Evolutionary conservation across 1,284 basidiomycete species (phyloP), one percentile per base, ranked within the genome.

Genomic region (Tetrapyrgos nigripes): DNA sequence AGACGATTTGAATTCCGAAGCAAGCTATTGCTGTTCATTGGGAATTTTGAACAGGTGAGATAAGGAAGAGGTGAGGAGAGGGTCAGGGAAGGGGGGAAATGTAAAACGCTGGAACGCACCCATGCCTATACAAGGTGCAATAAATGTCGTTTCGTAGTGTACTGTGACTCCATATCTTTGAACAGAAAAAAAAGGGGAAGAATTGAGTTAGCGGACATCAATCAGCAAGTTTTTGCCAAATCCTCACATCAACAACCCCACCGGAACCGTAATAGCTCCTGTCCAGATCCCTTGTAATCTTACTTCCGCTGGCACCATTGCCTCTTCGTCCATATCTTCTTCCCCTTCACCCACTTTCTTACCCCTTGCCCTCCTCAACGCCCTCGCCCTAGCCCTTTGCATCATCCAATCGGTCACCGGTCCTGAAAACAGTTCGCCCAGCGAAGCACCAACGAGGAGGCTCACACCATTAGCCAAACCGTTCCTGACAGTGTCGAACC

Each of bases 81-180:
- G 23, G 27, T 11, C n/a, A 11, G 40, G 24, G 43, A 6, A 23
- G 14, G 14, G 29, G 47, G 45, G n/a, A n/a, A n/a, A n/a, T n/a
- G n/a, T n/a, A n/a, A n/a, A n/a, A n/a, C n/a, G n/a, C n/a, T n/a
- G 43, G 6, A 11, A 67, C 70, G 24, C 50, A 73, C 73, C 68
- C 71, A 75, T 75, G n/a, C 72, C 73, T 53, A 74, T 72, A 53
- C 73, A 75, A n/a, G 73, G 73, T 1, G 73, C 72, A 33, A 74
- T 64, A 53, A 73, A 74, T 2, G 68, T 74, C 11, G 64, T 68
- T 2, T 65, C 61, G 55, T 69, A 74, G 50, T 70, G 71, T 26
- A 75, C 65, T 2, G 73, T 73, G 4, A 73, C 59, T 0, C 72
- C 73, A 66, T 73, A 66, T 58, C 65, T 68, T n/a, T n/a, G n/a